Evolutionary conservation across 805 yeast species (phyloP), one percentile per base, ranked within the genome.

Genomic region (Teunomyces atbi): DNA sequence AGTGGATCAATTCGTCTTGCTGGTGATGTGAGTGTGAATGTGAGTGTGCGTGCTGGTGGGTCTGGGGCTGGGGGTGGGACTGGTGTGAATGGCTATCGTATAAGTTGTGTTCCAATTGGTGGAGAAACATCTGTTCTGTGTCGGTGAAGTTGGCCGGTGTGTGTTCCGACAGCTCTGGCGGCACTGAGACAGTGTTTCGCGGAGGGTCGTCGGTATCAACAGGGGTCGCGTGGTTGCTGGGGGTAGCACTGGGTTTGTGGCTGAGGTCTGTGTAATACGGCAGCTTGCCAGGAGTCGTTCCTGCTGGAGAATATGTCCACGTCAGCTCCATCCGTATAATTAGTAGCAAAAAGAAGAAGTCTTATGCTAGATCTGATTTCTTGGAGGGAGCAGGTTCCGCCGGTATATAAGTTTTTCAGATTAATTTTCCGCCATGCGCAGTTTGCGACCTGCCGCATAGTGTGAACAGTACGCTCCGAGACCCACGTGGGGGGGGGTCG

Each of bases 71-170:
- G 16, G 45, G 35, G 32, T 21, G 36, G 21, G 36, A 40, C 28
- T 40, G 28, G 39, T 36, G 26, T 11, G 15, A 33, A n/a, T 21
- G 21, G 32, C 30, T 46, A 4, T 60, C 62, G 51, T 65, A 65
- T 34, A 66, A 48, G 43, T 59, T 60, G 18, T 56, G 57, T 33
- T 65, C 69, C 23, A 67, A 48, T 43, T 64, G 68, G 32, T 63
- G 62, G 33, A 66, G 53, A 52, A 55, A 58, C 48, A 54, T 49
- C 38, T 58, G 62, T 15, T 63, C 66, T 26, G 55, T 52, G 23
- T 62, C 66, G 21, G 57, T 45, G 43, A 59, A 60, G 30, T 58
- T 39, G 26, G 39, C 23, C 1, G 51, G 51, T 20, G 52, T 48
- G 29, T 35, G 33, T 15, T 29, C 27, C 11, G 35, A 18, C 15